These are phyloP conservation scores for Cryptosporidium sp. DNA, from an alignment of 169 alveolate genomes.

Conservation along the genomic window DNA sequence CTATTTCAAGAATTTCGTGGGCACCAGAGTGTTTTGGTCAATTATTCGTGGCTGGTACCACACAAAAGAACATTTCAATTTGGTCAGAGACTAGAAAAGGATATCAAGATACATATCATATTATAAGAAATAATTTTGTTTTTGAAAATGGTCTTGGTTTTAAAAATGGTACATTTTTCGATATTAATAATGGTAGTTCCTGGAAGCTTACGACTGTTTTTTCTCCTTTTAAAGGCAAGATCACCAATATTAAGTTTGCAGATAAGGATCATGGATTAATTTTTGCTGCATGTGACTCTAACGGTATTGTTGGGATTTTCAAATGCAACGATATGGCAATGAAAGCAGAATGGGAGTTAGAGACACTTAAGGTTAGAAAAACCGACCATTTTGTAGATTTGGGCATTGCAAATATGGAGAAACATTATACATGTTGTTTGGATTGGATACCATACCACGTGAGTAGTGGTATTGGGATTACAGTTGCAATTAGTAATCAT, in stretches of 20 bases:
- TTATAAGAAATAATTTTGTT: constrained; percentile 3
- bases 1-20: constrained; percentile 58
- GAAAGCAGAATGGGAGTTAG: constrained; percentile 52
- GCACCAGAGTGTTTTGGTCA: constrained; percentile 70
- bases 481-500: constrained; percentile 20
- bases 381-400: constrained; percentile 9
- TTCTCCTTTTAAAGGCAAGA: constrained; percentile 46
- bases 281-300: constrained; percentile 70
- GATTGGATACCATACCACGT: constrained; percentile 45
- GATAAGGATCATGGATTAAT: constrained; percentile 43
- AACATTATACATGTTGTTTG: constrained; percentile 7
- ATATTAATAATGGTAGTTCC: constrained; percentile 6
- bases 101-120: constrained; percentile 61
- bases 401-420: neutral
- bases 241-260: constrained; percentile 43
- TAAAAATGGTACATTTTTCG: neutral
- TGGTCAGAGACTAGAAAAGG: constrained; percentile 68
- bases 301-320: constrained; percentile 38
- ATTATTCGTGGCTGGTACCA: constrained; percentile 49
- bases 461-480: constrained; percentile 6
- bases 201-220: constrained; percentile 26
- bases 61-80: constrained; percentile 28
- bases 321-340: constrained; percentile 17
- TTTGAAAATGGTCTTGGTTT: neutral
- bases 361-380: constrained; percentile 38